A percentile compares a stretch with the other conserved stretches of the same genome.
phyloP scores from a whole-genome alignment of 2,329 filamentous ascomycete genomes.

The Orbilia ellipsospora region DNA sequence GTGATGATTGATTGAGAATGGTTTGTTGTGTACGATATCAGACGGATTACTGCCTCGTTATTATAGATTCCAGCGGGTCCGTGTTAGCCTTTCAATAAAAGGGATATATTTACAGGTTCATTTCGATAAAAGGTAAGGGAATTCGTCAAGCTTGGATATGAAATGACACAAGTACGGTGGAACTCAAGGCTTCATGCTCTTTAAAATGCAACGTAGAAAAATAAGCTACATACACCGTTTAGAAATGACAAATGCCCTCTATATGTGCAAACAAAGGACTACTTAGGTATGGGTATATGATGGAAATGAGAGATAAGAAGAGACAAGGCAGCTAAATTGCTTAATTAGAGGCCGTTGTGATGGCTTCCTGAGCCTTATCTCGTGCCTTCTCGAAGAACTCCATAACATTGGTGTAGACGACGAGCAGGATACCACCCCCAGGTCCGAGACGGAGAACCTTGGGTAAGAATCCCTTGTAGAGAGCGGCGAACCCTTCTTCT shows the following conservation, averaged over 20 bases:
- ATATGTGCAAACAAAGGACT: slow-evolving; percentile 12
- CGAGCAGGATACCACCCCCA: slow-evolving; percentile 75
- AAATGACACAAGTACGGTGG: slow-evolving; percentile 4
- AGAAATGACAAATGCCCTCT: slow-evolving; percentile 19
- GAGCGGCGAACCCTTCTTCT: slow-evolving; percentile 89
- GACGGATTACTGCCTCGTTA: slow-evolving; percentile 7
- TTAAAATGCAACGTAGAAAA: neutral
- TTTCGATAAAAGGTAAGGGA: neutral
- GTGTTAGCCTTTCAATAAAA: slow-evolving; percentile 4
- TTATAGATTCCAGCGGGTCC: slow-evolving; percentile 18
- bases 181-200: neutral
- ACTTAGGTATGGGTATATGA: slow-evolving; percentile 5
- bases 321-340: neutral
- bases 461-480: slow-evolving; percentile 98
- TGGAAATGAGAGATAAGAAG: neutral
- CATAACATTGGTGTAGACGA: slow-evolving; percentile 87
- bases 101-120: slow-evolving; percentile 34
- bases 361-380: slow-evolving; percentile 56
- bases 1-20: neutral
- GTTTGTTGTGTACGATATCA: slow-evolving; percentile 29
- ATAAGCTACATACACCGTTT: slow-evolving; percentile 41
- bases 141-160: slow-evolving; percentile 28
- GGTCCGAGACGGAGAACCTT: slow-evolving; percentile 80
- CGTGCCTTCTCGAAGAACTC: slow-evolving; percentile 87
- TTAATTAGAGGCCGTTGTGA: slow-evolving; percentile 14